Evolutionary conservation across 1,284 basidiomycete genomes (phyloP), one percentile per base, ranked within the genome.

Genomic region (Ustilago sp.): DNA sequence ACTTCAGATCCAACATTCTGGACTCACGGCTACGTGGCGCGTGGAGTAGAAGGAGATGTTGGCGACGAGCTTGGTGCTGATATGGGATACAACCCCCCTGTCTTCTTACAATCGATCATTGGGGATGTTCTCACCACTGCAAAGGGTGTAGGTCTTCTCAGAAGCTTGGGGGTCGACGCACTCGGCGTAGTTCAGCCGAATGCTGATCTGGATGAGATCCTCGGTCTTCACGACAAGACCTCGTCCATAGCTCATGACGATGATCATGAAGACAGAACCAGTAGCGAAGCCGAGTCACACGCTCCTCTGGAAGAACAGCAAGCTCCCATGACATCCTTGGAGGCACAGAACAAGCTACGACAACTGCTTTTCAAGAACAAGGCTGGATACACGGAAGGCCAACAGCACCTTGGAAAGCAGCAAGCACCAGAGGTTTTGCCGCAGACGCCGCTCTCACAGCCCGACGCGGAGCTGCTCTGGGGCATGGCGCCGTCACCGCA

Each of bases 111-210:
- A 12, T 63, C 69, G 0, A 62, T 79, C 52, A 59, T 69, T 34
- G 56, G 52, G 7, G 72, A 77, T 34, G 64, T 79, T 7, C 17
- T 79, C 28, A 67, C 68, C 2, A 71, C 66, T 9, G 63, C 69
- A 8, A 79, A 79, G 34, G 68, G 74, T 4, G 77, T 79, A 0
- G 74, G 77, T 12, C 47, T 79, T 41, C 65, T 79, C 8, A 59
- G 77, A 17, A 71, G 74, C 31, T 53, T 79, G 23, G 77, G 77
- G 5, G 51, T 76, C n/a, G 77, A 77, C 19, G 69, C 74, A 3
- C 55, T 76, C 2, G 74, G 74, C 34, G 74, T 59, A 13, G 68
- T 76, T 8, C 68, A 57, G 52, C 74, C 68, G 0, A 52, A 60
- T 34, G n/a, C 43, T 5, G 54, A 71, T 23, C 61, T 76, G 0